phyloP scores from a whole-genome alignment of 768 basidiomycete genomes.

The Podaxis carcinomalis region DNA sequence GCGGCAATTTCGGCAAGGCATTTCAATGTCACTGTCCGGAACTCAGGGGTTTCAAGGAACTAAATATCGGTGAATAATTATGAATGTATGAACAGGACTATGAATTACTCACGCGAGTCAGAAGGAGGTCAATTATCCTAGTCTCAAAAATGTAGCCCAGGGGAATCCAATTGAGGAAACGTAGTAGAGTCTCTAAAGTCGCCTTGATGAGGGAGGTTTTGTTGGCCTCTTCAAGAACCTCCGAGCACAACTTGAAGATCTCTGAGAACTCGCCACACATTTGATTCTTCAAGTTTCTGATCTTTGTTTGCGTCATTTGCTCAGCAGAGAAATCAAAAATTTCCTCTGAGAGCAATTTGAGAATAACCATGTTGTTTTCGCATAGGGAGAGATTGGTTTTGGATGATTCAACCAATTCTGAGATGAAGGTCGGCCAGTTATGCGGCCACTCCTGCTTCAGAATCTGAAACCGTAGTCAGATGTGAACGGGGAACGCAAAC shows the following conservation, averaged over 20 bases:
- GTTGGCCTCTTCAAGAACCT: conserved; percentile 95
- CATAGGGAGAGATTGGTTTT: conserved; percentile 94
- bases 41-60: conserved; percentile 97
- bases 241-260: conserved; percentile 96
- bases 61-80: conserved; percentile 28
- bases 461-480: conserved; percentile 53
- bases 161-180: conserved; percentile 99
- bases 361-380: conserved; percentile 99
- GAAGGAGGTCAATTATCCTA: conserved; percentile 88
- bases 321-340: conserved; percentile 99
- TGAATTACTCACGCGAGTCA: conserved; percentile 70
- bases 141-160: conserved; percentile 99
- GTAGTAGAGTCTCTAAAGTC: conserved; percentile 89
- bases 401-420: conserved; percentile 95
- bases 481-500: background rate
- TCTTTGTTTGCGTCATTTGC: conserved; percentile 97
- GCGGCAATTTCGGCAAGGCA: conserved; percentile 96
- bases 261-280: conserved; percentile 98
- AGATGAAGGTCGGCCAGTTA: conserved; percentile 97
- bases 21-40: conserved; percentile 94
- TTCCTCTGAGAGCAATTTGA: conserved; percentile 95
- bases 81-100: conserved; percentile 3
- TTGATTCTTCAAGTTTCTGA: conserved; percentile 94
- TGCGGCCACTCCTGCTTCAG: conserved; percentile 99
- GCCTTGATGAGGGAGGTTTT: conserved; percentile 93